A percentile compares a stretch with the other conserved stretches of the same genome.
These are phyloP conservation scores for Lasiodiplodia sp. DNA, from an alignment of 2,329 filamentous ascomycete species.

Conservation along the genomic window DNA sequence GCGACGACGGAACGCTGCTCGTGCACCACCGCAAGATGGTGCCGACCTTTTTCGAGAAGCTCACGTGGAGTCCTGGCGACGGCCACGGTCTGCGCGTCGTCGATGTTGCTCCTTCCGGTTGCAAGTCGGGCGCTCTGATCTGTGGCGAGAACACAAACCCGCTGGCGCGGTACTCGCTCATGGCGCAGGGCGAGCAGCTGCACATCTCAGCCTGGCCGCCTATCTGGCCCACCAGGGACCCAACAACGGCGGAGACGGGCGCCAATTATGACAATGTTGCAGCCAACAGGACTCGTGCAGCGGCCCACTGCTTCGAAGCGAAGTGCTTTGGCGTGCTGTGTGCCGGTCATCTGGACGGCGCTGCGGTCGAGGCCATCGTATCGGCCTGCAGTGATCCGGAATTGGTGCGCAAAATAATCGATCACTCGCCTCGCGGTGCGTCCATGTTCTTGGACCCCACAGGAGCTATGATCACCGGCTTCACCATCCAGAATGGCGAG, in stretches of 20 bases:
- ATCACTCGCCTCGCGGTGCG: slow-evolving; percentile 51
- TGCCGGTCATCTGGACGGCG: slow-evolving; percentile 51
- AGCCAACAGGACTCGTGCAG: slow-evolving; percentile 60
- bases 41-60: slow-evolving; percentile 65
- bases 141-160: slow-evolving; percentile 68
- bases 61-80: slow-evolving; percentile 62
- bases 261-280: slow-evolving; percentile 62
- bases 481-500: slow-evolving; percentile 41
- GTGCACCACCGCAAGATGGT: slow-evolving; percentile 63
- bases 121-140: slow-evolving; percentile 59
- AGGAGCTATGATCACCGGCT: slow-evolving; percentile 50
- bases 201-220: slow-evolving; percentile 65
- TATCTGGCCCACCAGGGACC: slow-evolving; percentile 59
- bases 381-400: slow-evolving; percentile 40
- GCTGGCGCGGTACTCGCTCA: slow-evolving; percentile 59
- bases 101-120: slow-evolving; percentile 48
- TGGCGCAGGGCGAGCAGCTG: slow-evolving; percentile 63
- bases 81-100: slow-evolving; percentile 58
- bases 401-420: slow-evolving; percentile 44
- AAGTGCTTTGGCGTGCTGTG: slow-evolving; percentile 64
- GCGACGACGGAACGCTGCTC: slow-evolving; percentile 52
- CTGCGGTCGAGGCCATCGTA: slow-evolving; percentile 47
- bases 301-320: slow-evolving; percentile 65
- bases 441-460: slow-evolving; percentile 62
- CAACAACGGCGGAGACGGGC: slow-evolving; percentile 7